Conservation (phyloP, 805 yeast species). For the Kodamaea laetipori region DNA sequence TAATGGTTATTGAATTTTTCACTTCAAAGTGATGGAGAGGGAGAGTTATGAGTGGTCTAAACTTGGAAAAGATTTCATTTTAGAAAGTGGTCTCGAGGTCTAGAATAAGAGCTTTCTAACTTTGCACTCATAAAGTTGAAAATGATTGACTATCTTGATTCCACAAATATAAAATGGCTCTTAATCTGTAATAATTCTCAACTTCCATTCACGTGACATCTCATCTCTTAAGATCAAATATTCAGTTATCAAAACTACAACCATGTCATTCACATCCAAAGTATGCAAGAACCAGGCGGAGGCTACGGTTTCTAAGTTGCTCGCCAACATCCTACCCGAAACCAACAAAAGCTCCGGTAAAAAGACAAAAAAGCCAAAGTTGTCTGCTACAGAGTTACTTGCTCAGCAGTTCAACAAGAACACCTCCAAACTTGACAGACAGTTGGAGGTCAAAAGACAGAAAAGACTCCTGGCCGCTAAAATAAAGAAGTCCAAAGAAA, state of each 20-base stretch:
- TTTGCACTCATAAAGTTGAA: no score
- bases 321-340: conserved; percentile 25
- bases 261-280: conserved; percentile 25
- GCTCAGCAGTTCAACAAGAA: conserved; percentile 14
- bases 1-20: no score
- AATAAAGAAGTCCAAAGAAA: conserved; percentile 31
- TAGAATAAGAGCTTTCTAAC: no score
- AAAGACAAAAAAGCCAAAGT: conserved; percentile 5
- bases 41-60: no score
- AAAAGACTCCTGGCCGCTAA: conserved; percentile 14
- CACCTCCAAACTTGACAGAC: conserved; percentile 11
- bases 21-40: no score
- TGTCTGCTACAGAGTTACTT: conserved; percentile 17
- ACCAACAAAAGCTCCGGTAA: conserved; percentile 12
- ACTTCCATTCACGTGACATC: no score
- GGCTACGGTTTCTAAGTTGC: conserved; percentile 28
- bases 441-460: conserved; percentile 12
- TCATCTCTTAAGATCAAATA: neutral
- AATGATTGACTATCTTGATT: no score
- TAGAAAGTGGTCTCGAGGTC: no score
- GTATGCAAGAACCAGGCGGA: conserved; percentile 25
- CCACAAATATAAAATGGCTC: no score
- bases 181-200: no score
- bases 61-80: no score
- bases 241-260: neutral